Base-by-base conservation (phyloP, 352 stramenopile genomes). In the Phytophthora quininea region DNA sequence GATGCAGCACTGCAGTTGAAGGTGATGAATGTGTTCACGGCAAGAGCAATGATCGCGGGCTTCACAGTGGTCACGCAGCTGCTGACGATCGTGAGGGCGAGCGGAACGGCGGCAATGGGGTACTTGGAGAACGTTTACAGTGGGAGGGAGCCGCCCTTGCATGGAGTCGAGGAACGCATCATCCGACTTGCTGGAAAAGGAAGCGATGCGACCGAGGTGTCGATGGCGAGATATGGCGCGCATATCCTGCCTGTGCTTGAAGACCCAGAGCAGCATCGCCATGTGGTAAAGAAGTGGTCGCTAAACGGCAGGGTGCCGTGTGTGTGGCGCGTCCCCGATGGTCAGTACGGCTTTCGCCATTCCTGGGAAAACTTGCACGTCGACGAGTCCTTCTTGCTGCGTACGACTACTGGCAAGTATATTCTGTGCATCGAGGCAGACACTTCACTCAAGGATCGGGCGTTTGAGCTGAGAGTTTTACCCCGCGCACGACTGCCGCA, bases 211-310 rank as follows among this genome's bases (percentile, higher is more conserved):
- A 89, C 82, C 0, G 82, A 90, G 47, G 79, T 90, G 30, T 90
- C 82, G 0, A 90, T 90, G 82, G 71, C 62, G 12, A 64, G 82
- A 3, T 90, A 90, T 57, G 82, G 79, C 29, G 79, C 75, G 15
- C 82, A 90, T 55, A 90, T 90, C 15, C 51, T 90, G 15, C 82
- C 82, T 6, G 79, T 90, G 15, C 87, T 84, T 55, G 80, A 90
- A 52, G 67, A 81, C 45, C 79, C 77, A 15, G 47, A 62, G 7
- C 67, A 81, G 54, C 80, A 78, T 46, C 75, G 76, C 3, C 74
- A 89, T 49, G 68, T 89, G 3, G 69, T 90, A 8, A 66, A 60
- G 30, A 67, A 75, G 27, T 90, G 82, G 82, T 88, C 79, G 11
- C 49, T 83, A 15, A 76, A 80, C 31, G 79, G 79, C n/a, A 73